Evolutionary conservation across 768 basidiomycete species (phyloP), one percentile per base, ranked within the genome.

Genomic region (Lactarius pseudohatsudake): DNA sequence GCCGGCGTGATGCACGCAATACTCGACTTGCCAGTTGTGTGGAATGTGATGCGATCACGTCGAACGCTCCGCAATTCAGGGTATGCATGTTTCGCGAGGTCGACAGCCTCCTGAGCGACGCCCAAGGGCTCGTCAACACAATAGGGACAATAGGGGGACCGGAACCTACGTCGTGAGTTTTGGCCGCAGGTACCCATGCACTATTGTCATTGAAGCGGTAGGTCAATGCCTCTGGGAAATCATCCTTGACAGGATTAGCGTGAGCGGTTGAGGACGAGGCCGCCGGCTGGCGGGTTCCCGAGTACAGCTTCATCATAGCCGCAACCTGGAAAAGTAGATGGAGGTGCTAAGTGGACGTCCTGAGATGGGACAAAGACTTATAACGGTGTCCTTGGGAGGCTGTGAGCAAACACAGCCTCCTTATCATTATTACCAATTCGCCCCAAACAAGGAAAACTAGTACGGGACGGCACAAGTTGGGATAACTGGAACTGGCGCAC

Each of bases 201-300:
- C 66, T 67, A 15, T 67, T 67, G 34, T 67, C 66, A n/a, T 64
- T 64, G 58, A 47, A 67, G n/a, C 66, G 66, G 41, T 67, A 67
- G 53, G 66, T 67, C 66, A 67, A 64, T 43, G 66, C 66, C 58
- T 67, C 66, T n/a, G 66, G 66, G 34, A 59, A 64, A 3, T 67
- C 66, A 0, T 64, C 62, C 20, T 64, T 67, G 16, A 55, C 34
- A 3, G 61, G 40, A 10, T 7, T 38, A 38, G 53, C 34, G 13
- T n/a, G 1, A 4, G 13, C 11, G 58, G 40, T 34, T 0, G 66
- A 45, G 7, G 66, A 63, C 9, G 58, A 64, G 2, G 34, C 58
- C 13, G 36, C 54, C 13, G 66, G 45, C 45, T 58, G 57, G 32
- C 62, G 62, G 61, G 22, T 45, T 13, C 66, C 66, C 18, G 54